Evolutionary conservation across 331 rosid species (phyloP), one percentile per base, ranked within the genome.

Genomic region (Dryas integrifolia): DNA sequence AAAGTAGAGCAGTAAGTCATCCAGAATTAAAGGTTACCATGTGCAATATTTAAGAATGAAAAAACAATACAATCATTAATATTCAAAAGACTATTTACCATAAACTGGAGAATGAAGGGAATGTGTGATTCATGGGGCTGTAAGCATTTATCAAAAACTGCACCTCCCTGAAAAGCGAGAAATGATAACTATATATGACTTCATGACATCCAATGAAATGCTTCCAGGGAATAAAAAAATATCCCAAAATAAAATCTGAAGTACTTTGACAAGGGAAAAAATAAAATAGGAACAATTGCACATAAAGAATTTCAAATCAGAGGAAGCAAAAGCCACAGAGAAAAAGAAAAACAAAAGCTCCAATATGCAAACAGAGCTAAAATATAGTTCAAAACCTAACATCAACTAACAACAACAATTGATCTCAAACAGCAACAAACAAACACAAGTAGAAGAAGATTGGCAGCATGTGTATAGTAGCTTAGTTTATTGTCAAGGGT

Each of bases 91-190:
- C 61, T 53, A 72, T 77, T 69, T 83, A 91, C 98, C 89, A 91
- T 57, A 82, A 94, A 94, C 83, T 94, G 98, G 74, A 94, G 97
- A 88, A 94, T 82, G 72, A 85, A 94, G 47, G 98, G 97, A 76
- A 93, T 89, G 81, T 93, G 98, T n/a, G 98, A 92, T 82, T 93
- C 97, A 77, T 90, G 84, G 57, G 98, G 97, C 76, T 87, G 98
- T 60, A 93, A 74, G 67, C 88, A 85, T 86, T 78, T 84, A 72
- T 78, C 88, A 77, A 91, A 81, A 81, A 91, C 90, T 61, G 90
- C 88, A 58, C 97, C 92, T 66, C 84, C 88, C 98, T 94, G 94
- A 77, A 86, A 87, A 87, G 56, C 8, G 73, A 75, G 79, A 44
- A 70, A 47, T 66, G 13, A 39, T 7, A 47, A 24, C 21, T 46